Evolutionary conservation across 176 grass and related monocot genomes (phyloP), one percentile per base, ranked within the genome.

Genomic region (Dactylis glomerata): DNA sequence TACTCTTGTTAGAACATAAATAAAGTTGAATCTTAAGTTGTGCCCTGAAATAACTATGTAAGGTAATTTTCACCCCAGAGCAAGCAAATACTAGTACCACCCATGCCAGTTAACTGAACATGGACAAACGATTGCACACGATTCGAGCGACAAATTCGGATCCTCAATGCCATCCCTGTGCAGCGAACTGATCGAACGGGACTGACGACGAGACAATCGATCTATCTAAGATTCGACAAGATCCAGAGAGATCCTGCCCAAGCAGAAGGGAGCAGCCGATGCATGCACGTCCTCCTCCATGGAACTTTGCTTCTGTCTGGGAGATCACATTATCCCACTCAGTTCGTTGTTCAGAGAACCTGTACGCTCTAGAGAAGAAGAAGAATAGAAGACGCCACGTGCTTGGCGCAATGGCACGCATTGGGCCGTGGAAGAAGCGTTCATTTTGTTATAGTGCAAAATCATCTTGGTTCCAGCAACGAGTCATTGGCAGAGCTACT

Each of bases 311-410:
- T 77, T 71, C 63, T 88, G 76, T 50, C 7, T 77, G 66, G 56
- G 75, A 82, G 38, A 23, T 22, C 4, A 5, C 34, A 5, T 6
- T 23, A 22, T 77, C 24, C 45, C 15, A 8, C 11, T 50, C 62
- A 78, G 65, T 79, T 79, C 64, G 51, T 84, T 86, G 57, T 80
- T 88, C 83, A 89, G 63, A 83, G 84, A 83, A 89, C 82, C 75
- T 79, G 86, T 22, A 47, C 82, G 47, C 80, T 34, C 70, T 51
- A 42, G 33, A 9, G 36, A 32, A 28, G n/a, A 45, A 32, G 14
- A 22, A 37, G 17, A 11, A 63, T 9, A 49, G 50, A 57, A 24
- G 61, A 68, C 9, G 17, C 38, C 86, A 88, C 67, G 86, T 91
- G 83, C 34, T 1, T 31, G 34, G 40, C 78, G 2, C 68, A 63